A percentile compares a stretch with the other conserved stretches of the same genome.
phyloP scores from a whole-genome alignment of 257 asterid genomes.

The Solanum bukasovii region DNA sequence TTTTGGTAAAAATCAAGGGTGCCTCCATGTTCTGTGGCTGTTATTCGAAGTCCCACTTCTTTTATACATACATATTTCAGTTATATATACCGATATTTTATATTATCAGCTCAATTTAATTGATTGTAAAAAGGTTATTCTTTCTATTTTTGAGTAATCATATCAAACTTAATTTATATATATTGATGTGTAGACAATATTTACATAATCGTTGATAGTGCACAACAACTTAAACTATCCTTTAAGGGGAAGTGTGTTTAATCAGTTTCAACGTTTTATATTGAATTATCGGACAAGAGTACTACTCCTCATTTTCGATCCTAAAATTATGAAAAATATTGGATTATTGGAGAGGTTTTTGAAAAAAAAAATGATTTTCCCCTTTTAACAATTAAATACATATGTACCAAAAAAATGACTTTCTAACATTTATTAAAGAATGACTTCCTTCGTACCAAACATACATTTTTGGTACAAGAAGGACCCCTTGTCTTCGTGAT shows the following conservation, averaged over 20 bases:
- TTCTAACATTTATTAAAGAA: neutral
- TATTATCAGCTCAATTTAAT: neutral
- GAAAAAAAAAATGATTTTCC: neutral
- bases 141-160: neutral
- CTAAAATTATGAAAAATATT: neutral
- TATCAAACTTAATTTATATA: neutral
- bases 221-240: neutral
- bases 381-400: neutral
- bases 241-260: constrained; percentile 8
- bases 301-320: accelerated
- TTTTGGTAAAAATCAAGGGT: constrained; percentile 5
- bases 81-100: neutral
- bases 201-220: neutral
- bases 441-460: neutral
- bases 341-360: neutral
- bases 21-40: constrained; percentile 42
- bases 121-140: neutral
- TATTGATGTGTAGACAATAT: neutral
- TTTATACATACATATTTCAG: neutral
- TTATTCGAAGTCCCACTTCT: constrained; percentile 14
- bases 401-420: neutral
- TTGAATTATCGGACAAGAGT: neutral
- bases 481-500: constrained; percentile 14
- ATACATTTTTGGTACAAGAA: neutral
- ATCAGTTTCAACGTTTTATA: neutral